Conservation (phyloP, 176 grass and related monocot species). For the Panicum miliaceum region DNA sequence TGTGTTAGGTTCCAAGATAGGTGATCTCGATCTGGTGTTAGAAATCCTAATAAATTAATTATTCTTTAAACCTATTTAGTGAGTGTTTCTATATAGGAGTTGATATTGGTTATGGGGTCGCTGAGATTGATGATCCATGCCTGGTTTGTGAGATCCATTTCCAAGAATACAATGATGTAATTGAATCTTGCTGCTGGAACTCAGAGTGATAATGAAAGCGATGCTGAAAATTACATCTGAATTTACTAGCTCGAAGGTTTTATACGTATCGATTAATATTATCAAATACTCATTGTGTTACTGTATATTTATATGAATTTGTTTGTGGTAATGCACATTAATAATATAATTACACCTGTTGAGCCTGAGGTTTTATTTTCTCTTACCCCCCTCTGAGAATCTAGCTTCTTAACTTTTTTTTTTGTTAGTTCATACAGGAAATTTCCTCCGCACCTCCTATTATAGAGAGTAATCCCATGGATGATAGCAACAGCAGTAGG, state of each 20-base stretch:
- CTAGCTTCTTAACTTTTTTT: background rate
- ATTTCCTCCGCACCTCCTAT: conserved; percentile 53
- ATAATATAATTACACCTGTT: background rate
- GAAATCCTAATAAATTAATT: background rate
- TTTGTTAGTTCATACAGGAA: conserved; percentile 29
- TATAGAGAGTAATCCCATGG: conserved; percentile 38
- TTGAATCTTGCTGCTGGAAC: background rate
- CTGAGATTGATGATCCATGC: background rate
- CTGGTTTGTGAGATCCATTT: background rate
- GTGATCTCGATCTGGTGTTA: background rate
- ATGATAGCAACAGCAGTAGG: conserved; percentile 3
- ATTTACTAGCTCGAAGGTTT: conserved; percentile 12
- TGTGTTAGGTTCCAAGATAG: background rate
- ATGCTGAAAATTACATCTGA: conserved; percentile 12
- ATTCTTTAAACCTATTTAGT: background rate
- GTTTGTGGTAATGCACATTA: background rate
- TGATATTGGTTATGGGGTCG: conserved; percentile 6
- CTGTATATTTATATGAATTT: conserved; percentile 4
- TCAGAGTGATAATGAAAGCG: background rate
- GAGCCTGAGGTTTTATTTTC: background rate
- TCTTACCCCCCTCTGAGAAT: background rate
- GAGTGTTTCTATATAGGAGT: background rate
- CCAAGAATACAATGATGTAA: background rate
- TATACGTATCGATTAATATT: background rate
- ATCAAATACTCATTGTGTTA: background rate